Conservation (phyloP, 176 grass and related monocot genomes). For the Tillandsia fasciculata region DNA sequence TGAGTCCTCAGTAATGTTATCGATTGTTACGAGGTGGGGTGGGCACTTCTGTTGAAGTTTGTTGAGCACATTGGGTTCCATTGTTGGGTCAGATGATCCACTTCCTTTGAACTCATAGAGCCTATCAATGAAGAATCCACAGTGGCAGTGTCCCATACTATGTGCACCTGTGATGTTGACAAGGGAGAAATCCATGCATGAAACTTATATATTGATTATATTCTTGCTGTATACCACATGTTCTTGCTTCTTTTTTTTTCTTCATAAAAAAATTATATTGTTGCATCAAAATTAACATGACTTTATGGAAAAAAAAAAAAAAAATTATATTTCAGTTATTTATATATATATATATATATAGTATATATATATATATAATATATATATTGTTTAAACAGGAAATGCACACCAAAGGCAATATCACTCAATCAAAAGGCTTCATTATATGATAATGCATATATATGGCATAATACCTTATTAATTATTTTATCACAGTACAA, state of each 20-base stretch:
- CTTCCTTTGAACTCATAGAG: slow-evolving; percentile 31
- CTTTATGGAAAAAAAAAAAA: too few relatives aligned
- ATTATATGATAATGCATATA: too few relatives aligned
- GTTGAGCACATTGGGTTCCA: slow-evolving; percentile 26
- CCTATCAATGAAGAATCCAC: slow-evolving; percentile 28
- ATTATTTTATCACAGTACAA: too few relatives aligned
- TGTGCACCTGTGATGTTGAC: slow-evolving; percentile 29
- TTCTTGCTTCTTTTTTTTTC: neutral
- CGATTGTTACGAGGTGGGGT: neutral
- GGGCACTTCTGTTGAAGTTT: slow-evolving; percentile 10
- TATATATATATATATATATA: too few relatives aligned
- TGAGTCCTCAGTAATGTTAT: slow-evolving; percentile 11
- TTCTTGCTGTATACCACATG: neutral
- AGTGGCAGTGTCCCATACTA: slow-evolving; percentile 38
- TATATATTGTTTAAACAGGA: too few relatives aligned
- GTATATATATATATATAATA: too few relatives aligned
- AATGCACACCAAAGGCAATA: too few relatives aligned
- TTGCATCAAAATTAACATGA: too few relatives aligned
- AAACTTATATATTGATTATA: neutral
- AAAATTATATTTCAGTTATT: too few relatives aligned
- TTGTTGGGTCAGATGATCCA: slow-evolving; percentile 19
- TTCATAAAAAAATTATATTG: neutral
- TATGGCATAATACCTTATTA: too few relatives aligned
- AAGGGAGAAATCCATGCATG: neutral
- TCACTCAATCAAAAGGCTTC: too few relatives aligned